Evolutionary conservation across 371 early-diverging fungal genomes (phyloP), one percentile per base, ranked within the genome.

Genomic region (Lichtheimia corymbifera): DNA sequence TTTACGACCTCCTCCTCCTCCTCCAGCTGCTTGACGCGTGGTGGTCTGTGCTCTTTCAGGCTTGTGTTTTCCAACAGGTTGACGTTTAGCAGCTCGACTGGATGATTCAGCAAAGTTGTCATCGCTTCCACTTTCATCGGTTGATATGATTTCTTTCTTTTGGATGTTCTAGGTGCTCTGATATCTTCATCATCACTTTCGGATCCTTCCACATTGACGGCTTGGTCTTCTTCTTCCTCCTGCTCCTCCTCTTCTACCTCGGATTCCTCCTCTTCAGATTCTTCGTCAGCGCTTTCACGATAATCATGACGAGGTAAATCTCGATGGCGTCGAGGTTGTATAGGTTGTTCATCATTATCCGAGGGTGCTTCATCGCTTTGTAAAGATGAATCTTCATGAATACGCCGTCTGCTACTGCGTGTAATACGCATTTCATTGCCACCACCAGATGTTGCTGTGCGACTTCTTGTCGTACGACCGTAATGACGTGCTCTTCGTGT

Each of bases 301-400:
- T 76, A 75, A 0, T 75, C 74, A 17, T 76, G 71, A 17, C 58
- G 74, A 1, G 55, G 40, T 58, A 70, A 57, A 63, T 79, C 58
- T 70, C 77, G 54, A 71, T 84, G 62, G 57, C 82, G 65, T 64
- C 80, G 50, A 63, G 84, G 65, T 64, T 86, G 63, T 56, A 80
- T 59, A 60, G 72, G 62, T 41, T 63, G 22, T 56, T 71, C 61
- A 56, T 76, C 71, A 14, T 75, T 62, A 40, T 35, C 35, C 4
- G 35, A 35, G 9, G 35, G 35, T 35, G 35, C 35, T 35, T 65
- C 67, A 42, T 77, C 70, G 15, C 55, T 55, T 11, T 24, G 55
- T 15, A 27, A 18, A 24, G 52, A 15, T 20, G 47, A n/a, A 41
- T 40, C 55, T 20, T 56, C 45, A 14, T 56, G 44, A 11, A 43